Conservation (phyloP, 306 rosid species). For the Cicer chorassanicum region DNA sequence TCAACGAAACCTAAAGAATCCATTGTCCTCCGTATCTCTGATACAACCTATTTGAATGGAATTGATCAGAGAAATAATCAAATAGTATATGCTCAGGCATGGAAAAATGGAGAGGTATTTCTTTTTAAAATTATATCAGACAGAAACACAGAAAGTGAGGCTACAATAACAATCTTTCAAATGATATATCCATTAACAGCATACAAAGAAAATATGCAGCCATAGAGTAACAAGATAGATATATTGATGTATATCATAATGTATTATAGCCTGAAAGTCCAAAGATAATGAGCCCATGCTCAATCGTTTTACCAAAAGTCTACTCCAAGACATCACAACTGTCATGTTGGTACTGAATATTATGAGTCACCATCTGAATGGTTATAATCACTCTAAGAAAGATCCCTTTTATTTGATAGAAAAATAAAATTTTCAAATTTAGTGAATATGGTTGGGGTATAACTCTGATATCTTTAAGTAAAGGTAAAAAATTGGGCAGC, state of each 20-base stretch:
- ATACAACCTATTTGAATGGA: constrained; percentile 66
- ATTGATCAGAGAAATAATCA: constrained; percentile 26
- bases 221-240: constrained; percentile 6
- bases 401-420: too few species aligned
- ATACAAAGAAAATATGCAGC: not conserved
- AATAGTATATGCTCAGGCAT: constrained; percentile 20
- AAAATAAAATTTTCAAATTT: too few species aligned
- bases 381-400: not conserved
- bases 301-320: constrained; percentile 7
- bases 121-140: constrained; percentile 11
- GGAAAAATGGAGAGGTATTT: constrained; percentile 21
- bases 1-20: constrained; percentile 87
- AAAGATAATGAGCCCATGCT: not conserved
- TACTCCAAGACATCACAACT: constrained; percentile 8
- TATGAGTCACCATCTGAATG: not conserved
- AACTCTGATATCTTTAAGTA: too few species aligned
- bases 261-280: not conserved
- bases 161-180: constrained; percentile 10
- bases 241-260: not conserved
- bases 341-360: not conserved
- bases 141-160: constrained; percentile 9
- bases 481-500: too few species aligned
- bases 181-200: constrained; percentile 2
- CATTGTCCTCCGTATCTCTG: constrained; percentile 86
- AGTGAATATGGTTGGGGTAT: too few species aligned